phyloP scores from a whole-genome alignment of 179 eudicot genomes.

The Dionaea muscipula region DNA sequence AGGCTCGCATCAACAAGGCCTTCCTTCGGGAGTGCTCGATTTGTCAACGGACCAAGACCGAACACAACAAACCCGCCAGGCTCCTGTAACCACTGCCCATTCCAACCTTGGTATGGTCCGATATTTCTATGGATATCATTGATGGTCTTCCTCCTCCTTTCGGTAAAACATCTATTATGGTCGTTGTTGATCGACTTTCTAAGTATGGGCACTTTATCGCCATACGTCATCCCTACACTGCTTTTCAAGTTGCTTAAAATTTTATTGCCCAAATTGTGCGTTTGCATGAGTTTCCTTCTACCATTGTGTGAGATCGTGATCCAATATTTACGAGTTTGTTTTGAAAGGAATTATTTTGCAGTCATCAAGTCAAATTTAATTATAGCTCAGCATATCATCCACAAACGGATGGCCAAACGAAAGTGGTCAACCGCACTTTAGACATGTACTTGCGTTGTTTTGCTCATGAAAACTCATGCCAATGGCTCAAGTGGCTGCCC shows the following conservation, averaged over 20 bases:
- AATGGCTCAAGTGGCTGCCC: neutral
- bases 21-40: neutral
- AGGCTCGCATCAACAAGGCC: too few species aligned
- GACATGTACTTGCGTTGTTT: neutral
- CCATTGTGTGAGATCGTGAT: conserved; percentile 7
- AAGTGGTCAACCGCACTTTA: conserved; percentile 6
- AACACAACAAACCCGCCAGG: neutral
- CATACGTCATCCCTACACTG: neutral
- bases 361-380: neutral
- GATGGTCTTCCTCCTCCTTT: neutral
- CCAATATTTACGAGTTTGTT: neutral
- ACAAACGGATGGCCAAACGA: neutral
- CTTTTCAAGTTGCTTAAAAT: conserved; percentile 2
- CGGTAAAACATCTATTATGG: neutral
- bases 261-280: neutral
- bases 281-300: conserved; percentile 8
- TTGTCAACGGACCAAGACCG: neutral
- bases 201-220: conserved; percentile 4
- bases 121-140: conserved; percentile 11
- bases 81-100: conserved; percentile 6
- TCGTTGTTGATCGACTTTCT: neutral
- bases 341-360: conserved; percentile 4
- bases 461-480: neutral
- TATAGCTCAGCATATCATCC: conserved; percentile 6
- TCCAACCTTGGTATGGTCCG: conserved; percentile 1